Conservation (phyloP, 1,284 basidiomycete species). For the Pterulicium gracile region DNA sequence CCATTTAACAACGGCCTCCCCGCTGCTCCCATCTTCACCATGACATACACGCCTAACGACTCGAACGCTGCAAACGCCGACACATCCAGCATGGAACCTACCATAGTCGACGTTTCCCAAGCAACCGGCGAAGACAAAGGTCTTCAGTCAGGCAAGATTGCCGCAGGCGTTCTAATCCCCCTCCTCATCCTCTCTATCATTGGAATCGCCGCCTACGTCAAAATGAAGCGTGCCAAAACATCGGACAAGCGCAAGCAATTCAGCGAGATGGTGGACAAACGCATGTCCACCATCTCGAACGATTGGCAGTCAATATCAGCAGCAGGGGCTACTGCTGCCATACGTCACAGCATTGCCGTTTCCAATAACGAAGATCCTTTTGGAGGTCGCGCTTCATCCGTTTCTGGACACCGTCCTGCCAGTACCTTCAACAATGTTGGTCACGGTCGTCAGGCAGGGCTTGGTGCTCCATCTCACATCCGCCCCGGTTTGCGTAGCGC, state of each 20-base stretch:
- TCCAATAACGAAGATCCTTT: slow-evolving; percentile 15
- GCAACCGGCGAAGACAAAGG: slow-evolving; percentile 26
- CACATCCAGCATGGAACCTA: slow-evolving; percentile 21
- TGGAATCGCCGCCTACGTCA: slow-evolving; percentile 41
- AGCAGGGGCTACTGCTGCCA: slow-evolving; percentile 61
- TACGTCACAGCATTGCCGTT: slow-evolving; percentile 59
- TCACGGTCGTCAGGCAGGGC: slow-evolving; percentile 33
- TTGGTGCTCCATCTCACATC: slow-evolving; percentile 28
- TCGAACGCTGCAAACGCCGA: slow-evolving; percentile 31
- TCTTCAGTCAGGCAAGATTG: slow-evolving; percentile 53
- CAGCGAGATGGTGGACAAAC: slow-evolving; percentile 64
- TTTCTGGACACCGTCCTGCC: slow-evolving; percentile 40
- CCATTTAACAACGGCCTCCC: slow-evolving; percentile 48
- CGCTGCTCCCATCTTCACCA: slow-evolving; percentile 66
- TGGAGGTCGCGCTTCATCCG: slow-evolving; percentile 35
- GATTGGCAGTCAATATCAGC: slow-evolving; percentile 71
- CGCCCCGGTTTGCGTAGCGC: slow-evolving; percentile 29
- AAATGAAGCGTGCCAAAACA: slow-evolving; percentile 44
- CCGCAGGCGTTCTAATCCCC: slow-evolving; percentile 72
- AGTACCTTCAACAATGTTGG: slow-evolving; percentile 35
- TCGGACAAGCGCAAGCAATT: slow-evolving; percentile 56
- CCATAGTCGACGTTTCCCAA: slow-evolving; percentile 25
- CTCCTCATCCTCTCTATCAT: slow-evolving; percentile 45
- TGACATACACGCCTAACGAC: slow-evolving; percentile 42
- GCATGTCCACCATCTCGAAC: slow-evolving; percentile 70